Evolutionary conservation across 306 rosid species (phyloP).

Genomic region (Arachis stenosperma): DNA sequence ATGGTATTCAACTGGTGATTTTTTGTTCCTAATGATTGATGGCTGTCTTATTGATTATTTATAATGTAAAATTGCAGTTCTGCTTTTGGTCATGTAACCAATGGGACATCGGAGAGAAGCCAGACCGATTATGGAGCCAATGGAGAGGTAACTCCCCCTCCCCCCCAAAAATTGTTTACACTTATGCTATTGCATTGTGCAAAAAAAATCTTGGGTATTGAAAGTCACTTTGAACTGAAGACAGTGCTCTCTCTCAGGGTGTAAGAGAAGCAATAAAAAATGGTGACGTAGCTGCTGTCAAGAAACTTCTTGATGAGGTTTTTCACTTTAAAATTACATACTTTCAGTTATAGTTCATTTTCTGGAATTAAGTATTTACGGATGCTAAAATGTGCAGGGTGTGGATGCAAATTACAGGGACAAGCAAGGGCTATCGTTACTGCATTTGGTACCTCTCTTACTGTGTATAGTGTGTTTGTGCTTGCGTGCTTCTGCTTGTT

Average conservation of each 20-base stretch:
- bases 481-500: conserved; percentile 9
- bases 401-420: conserved; percentile 93
- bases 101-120: conserved; percentile 43
- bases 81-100: conserved; percentile 58
- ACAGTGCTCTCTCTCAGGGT: conserved; percentile 63
- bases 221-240: conserved; percentile 37
- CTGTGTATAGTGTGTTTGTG: neutral
- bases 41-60: conserved; percentile 35
- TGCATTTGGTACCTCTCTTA: conserved; percentile 79
- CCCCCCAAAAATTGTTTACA: conserved; percentile 2
- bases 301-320: conserved; percentile 90
- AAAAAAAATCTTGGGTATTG: conserved; percentile 31
- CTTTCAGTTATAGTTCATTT: neutral
- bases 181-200: conserved; percentile 21
- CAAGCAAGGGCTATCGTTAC: conserved; percentile 86
- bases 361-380: conserved; percentile 39
- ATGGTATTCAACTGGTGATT: conserved; percentile 29
- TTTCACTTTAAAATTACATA: conserved; percentile 18
- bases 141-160: conserved; percentile 74
- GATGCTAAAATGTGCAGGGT: conserved; percentile 71
- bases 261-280: conserved; percentile 96
- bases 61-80: conserved; percentile 55
- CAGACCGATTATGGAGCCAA: conserved; percentile 67
- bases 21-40: conserved; percentile 27
- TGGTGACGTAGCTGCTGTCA: conserved; percentile 76